phyloP scores from a whole-genome alignment of 208 protist genomes.

The Trypanosoma cruzi region DNA sequence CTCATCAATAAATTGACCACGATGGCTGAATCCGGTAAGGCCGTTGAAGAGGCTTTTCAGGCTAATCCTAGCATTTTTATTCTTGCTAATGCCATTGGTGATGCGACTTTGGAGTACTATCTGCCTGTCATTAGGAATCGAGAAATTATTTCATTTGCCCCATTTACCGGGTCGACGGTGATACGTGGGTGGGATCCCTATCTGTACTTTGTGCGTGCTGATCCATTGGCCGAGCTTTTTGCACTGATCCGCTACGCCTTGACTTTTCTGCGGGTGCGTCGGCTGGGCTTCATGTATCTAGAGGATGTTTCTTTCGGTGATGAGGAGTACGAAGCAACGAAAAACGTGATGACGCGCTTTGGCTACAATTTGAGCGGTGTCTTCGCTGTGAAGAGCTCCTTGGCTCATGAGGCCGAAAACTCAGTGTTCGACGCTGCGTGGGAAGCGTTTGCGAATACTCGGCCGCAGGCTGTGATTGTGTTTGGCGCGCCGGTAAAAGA shows the following conservation, averaged over 20 bases:
- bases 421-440: slow-evolving; percentile 2
- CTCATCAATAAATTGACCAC: too few relatives aligned
- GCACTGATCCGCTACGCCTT: slow-evolving; percentile 26
- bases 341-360: too few relatives aligned
- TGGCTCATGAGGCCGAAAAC: too few relatives aligned
- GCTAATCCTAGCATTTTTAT: too few relatives aligned
- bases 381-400: too few relatives aligned
- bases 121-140: slow-evolving; percentile 2
- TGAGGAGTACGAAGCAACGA: too few relatives aligned
- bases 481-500: neutral
- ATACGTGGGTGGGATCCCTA: slow-evolving; percentile 36
- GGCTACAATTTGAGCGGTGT: too few relatives aligned
- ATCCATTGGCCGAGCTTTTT: slow-evolving; percentile 24
- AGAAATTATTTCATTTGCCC: slow-evolving; percentile 13
- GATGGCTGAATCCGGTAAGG: too few relatives aligned
- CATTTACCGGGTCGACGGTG: slow-evolving; percentile 36
- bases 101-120: neutral
- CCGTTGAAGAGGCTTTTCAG: too few relatives aligned
- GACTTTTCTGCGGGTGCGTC: neutral
- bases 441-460: slow-evolving; percentile 18
- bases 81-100: too few relatives aligned
- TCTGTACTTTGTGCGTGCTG: slow-evolving; percentile 44
- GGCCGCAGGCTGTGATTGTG: slow-evolving; percentile 24
- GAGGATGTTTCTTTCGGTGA: slow-evolving; percentile 25
- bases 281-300: slow-evolving; percentile 55